Conservation (phyloP, 257 asterid species). For the Verbascum thapsus region DNA sequence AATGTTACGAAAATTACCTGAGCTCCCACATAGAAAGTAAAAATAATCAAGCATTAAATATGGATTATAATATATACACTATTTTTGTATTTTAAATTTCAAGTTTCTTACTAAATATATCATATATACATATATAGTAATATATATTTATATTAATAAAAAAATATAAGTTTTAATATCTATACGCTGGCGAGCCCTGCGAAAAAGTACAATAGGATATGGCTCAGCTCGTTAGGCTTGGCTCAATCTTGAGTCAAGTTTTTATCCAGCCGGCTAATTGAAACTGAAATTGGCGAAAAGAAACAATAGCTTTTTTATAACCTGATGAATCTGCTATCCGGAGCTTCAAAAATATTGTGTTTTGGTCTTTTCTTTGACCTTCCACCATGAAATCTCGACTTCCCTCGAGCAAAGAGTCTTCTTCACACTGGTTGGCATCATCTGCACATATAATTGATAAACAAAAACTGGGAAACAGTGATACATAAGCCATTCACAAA, state of each 20-base stretch:
- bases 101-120: background rate
- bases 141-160: too few species aligned
- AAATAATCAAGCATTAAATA: too few species aligned
- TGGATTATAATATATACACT: too few species aligned
- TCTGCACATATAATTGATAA: slow-evolving; percentile 42
- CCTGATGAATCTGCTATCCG: slow-evolving; percentile 88
- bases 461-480: slow-evolving; percentile 11
- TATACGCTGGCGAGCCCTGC: too few species aligned
- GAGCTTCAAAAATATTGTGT: slow-evolving; percentile 82
- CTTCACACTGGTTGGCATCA: slow-evolving; percentile 40
- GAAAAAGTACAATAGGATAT: too few species aligned
- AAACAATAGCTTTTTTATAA: slow-evolving; percentile 32
- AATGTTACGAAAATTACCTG: slow-evolving; percentile 82
- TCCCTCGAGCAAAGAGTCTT: slow-evolving; percentile 66
- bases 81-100: too few species aligned
- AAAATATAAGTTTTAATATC: too few species aligned
- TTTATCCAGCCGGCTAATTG: too few species aligned
- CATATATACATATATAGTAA: too few species aligned
- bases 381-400: slow-evolving; percentile 74
- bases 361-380: slow-evolving; percentile 89
- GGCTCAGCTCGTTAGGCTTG: too few species aligned
- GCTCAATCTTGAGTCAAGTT: too few species aligned
- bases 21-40: slow-evolving; percentile 21
- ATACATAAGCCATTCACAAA: slow-evolving; percentile 8
- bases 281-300: background rate